These are phyloP conservation scores for Xylaria sp. DNA, from an alignment of 2,329 filamentous ascomycete genomes.

Conservation along the genomic window DNA sequence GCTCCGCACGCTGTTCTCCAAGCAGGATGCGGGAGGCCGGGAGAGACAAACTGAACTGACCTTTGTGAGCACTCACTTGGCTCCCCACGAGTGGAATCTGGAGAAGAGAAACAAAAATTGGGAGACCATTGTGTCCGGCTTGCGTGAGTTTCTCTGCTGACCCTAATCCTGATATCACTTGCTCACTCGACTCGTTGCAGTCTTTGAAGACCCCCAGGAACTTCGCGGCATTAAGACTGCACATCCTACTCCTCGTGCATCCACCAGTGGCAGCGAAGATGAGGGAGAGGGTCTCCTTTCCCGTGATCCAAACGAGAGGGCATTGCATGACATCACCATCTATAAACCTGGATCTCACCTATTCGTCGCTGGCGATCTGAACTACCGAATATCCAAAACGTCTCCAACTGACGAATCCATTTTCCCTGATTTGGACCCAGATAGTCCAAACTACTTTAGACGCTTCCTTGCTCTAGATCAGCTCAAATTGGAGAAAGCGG, in stretches of 20 bases:
- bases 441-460: slow-evolving; percentile 69
- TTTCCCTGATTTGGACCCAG: slow-evolving; percentile 69
- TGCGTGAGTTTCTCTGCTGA: slow-evolving; percentile 51
- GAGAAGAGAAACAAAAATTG: slow-evolving; percentile 86
- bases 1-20: slow-evolving; percentile 71
- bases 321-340: slow-evolving; percentile 69
- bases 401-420: slow-evolving; percentile 68
- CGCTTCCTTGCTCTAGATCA: slow-evolving; percentile 81
- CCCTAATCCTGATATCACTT: background rate
- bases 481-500: slow-evolving; percentile 74
- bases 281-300: slow-evolving; percentile 43
- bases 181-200: slow-evolving; percentile 44
- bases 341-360: slow-evolving; percentile 81
- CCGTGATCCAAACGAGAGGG: slow-evolving; percentile 47
- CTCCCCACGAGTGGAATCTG: slow-evolving; percentile 84
- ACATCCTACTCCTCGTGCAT: slow-evolving; percentile 32
- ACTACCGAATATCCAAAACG: slow-evolving; percentile 84
- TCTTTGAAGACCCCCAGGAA: slow-evolving; percentile 71
- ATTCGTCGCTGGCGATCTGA: slow-evolving; percentile 91
- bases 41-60: slow-evolving; percentile 71
- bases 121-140: slow-evolving; percentile 80
- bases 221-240: slow-evolving; percentile 40
- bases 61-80: slow-evolving; percentile 88
- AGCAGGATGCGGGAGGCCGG: slow-evolving; percentile 49
- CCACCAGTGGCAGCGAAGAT: slow-evolving; percentile 31